Evolutionary conservation across 1,139 yeast species (phyloP).

Genomic region (Geotrichum candidum): DNA sequence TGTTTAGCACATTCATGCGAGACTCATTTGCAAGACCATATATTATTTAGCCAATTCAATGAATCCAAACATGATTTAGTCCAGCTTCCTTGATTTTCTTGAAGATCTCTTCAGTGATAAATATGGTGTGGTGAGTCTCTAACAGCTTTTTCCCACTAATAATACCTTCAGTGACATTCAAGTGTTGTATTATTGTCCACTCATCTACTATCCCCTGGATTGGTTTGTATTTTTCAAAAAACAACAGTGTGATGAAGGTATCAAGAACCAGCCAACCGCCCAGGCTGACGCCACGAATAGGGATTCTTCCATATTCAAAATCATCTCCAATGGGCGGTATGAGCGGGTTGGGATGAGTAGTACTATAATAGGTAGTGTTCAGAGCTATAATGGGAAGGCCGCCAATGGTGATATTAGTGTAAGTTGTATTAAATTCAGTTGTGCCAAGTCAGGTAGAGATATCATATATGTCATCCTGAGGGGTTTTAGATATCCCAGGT

Average conservation of each 20-base stretch:
- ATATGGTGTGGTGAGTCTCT: slow-evolving; percentile 64
- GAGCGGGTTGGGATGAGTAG: slow-evolving; percentile 26
- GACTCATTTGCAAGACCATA: slow-evolving; percentile 89
- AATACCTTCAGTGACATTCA: slow-evolving; percentile 44
- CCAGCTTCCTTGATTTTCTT: slow-evolving; percentile 54
- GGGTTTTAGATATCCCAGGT: slow-evolving; percentile 19
- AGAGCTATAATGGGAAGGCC: slow-evolving; percentile 37
- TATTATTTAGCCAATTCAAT: slow-evolving; percentile 55
- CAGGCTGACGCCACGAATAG: slow-evolving; percentile 69
- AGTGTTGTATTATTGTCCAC: slow-evolving; percentile 39
- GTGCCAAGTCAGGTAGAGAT: slow-evolving; percentile 34
- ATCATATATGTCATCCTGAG: slow-evolving; percentile 30
- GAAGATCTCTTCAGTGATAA: slow-evolving; percentile 70
- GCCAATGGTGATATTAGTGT: slow-evolving; percentile 33
- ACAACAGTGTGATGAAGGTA: slow-evolving; percentile 74
- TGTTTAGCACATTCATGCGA: slow-evolving; percentile 49
- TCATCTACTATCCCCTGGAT: slow-evolving; percentile 31
- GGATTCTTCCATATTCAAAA: slow-evolving; percentile 45
- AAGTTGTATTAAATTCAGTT: slow-evolving; percentile 34
- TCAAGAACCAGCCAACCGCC: slow-evolving; percentile 93
- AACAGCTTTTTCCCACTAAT: slow-evolving; percentile 37
- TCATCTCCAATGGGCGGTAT: slow-evolving; percentile 30
- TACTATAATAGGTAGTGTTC: slow-evolving; percentile 32
- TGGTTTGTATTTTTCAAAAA: slow-evolving; percentile 47
- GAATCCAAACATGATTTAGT: slow-evolving; percentile 80